phyloP scores from a whole-genome alignment of 108 stramenopile genomes.

The Pseudonitzschia pungens region DNA sequence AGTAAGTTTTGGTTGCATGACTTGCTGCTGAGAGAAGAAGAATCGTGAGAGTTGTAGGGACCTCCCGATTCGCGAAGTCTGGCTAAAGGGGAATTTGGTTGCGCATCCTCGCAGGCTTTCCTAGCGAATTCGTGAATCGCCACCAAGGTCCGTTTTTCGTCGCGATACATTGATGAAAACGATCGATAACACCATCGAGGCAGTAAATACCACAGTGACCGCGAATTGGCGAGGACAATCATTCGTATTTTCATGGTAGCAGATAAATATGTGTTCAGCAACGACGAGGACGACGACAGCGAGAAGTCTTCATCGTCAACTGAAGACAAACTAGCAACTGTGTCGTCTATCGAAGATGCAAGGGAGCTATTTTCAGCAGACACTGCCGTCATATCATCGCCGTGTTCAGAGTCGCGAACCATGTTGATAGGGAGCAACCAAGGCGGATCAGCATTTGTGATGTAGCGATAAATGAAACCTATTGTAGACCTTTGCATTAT shows the following conservation, averaged over 20 bases:
- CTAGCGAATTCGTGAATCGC: slow-evolving; percentile 79
- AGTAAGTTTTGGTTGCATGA: slow-evolving; percentile 40
- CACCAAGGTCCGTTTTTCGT: slow-evolving; percentile 78
- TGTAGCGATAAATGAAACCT: slow-evolving; percentile 78
- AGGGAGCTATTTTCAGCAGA: slow-evolving; percentile 5
- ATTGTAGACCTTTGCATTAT: slow-evolving; percentile 72
- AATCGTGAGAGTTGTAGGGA: background rate
- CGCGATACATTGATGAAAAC: slow-evolving; percentile 76
- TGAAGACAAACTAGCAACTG: background rate
- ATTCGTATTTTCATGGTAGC: slow-evolving; percentile 88
- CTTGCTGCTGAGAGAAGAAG: background rate
- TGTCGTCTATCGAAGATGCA: slow-evolving; percentile 14
- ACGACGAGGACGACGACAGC: slow-evolving; percentile 2
- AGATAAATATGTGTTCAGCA: slow-evolving; percentile 63
- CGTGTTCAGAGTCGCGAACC: background rate
- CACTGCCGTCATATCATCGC: slow-evolving; percentile 5
- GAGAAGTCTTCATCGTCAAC: background rate
- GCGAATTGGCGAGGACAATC: slow-evolving; percentile 89
- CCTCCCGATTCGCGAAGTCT: slow-evolving; percentile 46
- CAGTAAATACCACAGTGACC: slow-evolving; percentile 87
- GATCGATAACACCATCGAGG: slow-evolving; percentile 79
- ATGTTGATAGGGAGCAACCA: slow-evolving; percentile 22
- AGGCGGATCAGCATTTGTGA: slow-evolving; percentile 56
- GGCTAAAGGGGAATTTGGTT: slow-evolving; percentile 60
- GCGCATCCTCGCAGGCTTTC: slow-evolving; percentile 62